Evolutionary conservation across 148 eudicot species (phyloP).

Genomic region (Camellia sinensis): DNA sequence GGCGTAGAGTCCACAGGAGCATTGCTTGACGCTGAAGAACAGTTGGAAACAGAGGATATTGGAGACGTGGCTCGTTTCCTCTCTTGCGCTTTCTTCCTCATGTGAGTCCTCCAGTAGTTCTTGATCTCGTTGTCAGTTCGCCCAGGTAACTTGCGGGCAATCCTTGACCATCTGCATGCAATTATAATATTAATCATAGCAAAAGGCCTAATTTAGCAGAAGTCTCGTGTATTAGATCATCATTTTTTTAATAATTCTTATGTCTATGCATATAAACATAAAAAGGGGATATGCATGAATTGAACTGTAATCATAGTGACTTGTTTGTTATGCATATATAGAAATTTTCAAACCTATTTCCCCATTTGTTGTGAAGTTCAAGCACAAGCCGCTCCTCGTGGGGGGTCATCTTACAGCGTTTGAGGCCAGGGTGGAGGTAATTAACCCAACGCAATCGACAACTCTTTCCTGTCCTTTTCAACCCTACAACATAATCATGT

Average conservation of each 20-base stretch:
- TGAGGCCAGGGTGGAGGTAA: conserved; percentile 86
- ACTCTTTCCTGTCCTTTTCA: conserved; percentile 95
- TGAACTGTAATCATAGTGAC: neutral
- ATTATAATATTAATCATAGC: too few relatives aligned
- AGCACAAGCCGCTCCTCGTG: conserved; percentile 80
- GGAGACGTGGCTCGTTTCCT: conserved; percentile 44
- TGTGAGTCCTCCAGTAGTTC: conserved; percentile 89
- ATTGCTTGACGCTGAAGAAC: conserved; percentile 23
- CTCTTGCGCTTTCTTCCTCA: conserved; percentile 89
- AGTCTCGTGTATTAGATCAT: too few relatives aligned
- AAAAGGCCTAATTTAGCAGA: too few relatives aligned
- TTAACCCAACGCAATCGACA: conserved; percentile 97
- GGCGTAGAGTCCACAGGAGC: conserved; percentile 4
- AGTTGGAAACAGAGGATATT: conserved; percentile 44
- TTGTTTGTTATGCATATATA: neutral
- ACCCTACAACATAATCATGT: conserved; percentile 37
- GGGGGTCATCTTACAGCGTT: conserved; percentile 85
- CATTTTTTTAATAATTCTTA: too few relatives aligned
- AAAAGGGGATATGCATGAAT: neutral
- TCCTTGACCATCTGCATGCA: conserved; percentile 65
- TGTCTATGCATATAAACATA: too few relatives aligned
- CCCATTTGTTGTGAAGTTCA: conserved; percentile 85
- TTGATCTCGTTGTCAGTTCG: conserved; percentile 89
- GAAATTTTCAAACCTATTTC: conserved; percentile 60
- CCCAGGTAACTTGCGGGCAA: conserved; percentile 79